Evolutionary conservation across 805 yeast species (phyloP).

Genomic region (Brettanomyces custersianus): DNA sequence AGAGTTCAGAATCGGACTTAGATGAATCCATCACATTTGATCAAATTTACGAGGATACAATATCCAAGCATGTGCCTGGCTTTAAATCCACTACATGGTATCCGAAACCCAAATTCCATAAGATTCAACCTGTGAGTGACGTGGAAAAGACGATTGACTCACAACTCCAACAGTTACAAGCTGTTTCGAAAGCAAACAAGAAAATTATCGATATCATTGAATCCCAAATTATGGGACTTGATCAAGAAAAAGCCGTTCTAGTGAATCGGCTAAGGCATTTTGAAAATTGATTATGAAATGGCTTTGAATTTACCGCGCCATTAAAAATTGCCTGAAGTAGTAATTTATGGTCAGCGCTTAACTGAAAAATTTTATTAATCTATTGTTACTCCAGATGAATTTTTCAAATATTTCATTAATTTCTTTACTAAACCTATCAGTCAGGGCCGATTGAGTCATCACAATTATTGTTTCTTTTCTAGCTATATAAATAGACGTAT

Average conservation of each 20-base stretch:
- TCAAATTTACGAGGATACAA: too few species aligned
- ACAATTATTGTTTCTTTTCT: too few species aligned
- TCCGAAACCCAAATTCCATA: background rate
- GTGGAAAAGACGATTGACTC: background rate
- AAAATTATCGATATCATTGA: background rate
- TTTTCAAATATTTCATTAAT: too few species aligned
- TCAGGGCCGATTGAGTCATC: too few species aligned
- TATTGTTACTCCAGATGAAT: background rate
- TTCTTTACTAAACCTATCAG: too few species aligned
- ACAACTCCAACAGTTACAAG: background rate
- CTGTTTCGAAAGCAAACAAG: background rate
- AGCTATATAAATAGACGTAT: background rate
- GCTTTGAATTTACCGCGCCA: constrained; percentile 12
- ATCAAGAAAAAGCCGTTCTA: background rate
- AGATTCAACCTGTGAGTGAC: background rate
- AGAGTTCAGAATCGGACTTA: too few species aligned
- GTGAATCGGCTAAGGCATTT: too few species aligned
- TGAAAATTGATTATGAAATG: too few species aligned
- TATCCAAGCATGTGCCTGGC: too few species aligned
- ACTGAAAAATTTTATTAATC: constrained; percentile 2
- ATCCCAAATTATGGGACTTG: background rate
- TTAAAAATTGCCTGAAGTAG: constrained; percentile 10
- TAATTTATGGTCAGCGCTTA: constrained; percentile 12
- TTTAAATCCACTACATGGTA: too few species aligned
- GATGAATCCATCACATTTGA: too few species aligned